A percentile compares a stretch with the other conserved stretches of the same genome.
phyloP scores from a whole-genome alignment of 2,329 filamentous ascomycete species.

The Trichoderma sp. region DNA sequence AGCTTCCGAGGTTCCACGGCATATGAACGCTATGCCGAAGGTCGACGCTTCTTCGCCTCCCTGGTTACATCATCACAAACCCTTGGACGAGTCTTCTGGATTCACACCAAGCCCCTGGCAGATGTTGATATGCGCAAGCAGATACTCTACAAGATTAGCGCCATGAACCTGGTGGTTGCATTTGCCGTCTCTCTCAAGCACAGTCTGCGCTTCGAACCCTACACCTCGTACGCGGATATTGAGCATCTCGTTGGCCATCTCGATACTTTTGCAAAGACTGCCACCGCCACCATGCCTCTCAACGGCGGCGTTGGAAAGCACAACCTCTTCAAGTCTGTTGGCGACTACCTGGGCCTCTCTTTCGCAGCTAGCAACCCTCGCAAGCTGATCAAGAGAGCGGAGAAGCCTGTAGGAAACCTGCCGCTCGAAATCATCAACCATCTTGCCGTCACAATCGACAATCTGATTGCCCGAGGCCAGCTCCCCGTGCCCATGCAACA shows the following conservation, averaged over 20 bases:
- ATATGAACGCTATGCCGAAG: slow-evolving; percentile 73
- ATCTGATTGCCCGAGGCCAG: slow-evolving; percentile 59
- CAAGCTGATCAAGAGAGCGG: slow-evolving; percentile 73
- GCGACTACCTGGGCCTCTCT: slow-evolving; percentile 75
- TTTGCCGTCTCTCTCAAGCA: slow-evolving; percentile 82
- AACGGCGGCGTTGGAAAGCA: slow-evolving; percentile 45
- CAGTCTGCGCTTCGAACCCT: slow-evolving; percentile 81
- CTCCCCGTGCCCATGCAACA: slow-evolving; percentile 62
- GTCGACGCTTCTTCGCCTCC: slow-evolving; percentile 65
- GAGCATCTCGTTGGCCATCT: slow-evolving; percentile 70
- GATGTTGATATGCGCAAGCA: slow-evolving; percentile 62
- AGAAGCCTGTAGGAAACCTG: slow-evolving; percentile 77
- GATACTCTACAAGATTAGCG: slow-evolving; percentile 71
- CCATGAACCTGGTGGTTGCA: slow-evolving; percentile 76
- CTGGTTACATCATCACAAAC: slow-evolving; percentile 65
- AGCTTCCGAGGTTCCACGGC: slow-evolving; percentile 78
- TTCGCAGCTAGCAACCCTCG: slow-evolving; percentile 79
- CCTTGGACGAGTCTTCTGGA: slow-evolving; percentile 80
- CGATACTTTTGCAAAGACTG: slow-evolving; percentile 70
- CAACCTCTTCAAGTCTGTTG: slow-evolving; percentile 64
- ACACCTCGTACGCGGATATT: slow-evolving; percentile 75
- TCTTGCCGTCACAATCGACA: slow-evolving; percentile 68
- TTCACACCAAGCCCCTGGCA: slow-evolving; percentile 67
- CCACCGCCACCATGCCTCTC: slow-evolving; percentile 47
- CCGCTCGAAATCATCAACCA: slow-evolving; percentile 80